Percentiles rank a stretch among this genome's conserved stretches.
phyloP scores from a whole-genome alignment of 106 monocot genomes.

The Apostasia shenzhenica region DNA sequence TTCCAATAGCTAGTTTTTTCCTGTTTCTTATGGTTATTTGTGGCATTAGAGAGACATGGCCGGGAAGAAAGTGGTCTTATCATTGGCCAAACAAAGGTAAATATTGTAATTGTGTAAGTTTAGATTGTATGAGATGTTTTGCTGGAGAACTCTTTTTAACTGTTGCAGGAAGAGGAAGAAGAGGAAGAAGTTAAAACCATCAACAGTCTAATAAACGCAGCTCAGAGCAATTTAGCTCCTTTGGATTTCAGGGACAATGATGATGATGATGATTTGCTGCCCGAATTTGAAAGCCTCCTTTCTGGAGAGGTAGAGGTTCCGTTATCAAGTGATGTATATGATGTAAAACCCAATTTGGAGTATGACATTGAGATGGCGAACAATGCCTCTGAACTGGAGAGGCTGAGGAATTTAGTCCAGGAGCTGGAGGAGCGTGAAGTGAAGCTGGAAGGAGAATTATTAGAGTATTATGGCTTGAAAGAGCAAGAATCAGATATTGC shows the following conservation, averaged over 20 bases:
- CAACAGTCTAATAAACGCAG: constrained; percentile 32
- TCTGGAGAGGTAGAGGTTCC: constrained; percentile 70
- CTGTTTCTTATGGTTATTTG: not conserved
- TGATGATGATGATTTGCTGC: constrained; percentile 50
- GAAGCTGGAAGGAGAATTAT: constrained; percentile 83
- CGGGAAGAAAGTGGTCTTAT: constrained; percentile 17
- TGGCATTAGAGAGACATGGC: not conserved
- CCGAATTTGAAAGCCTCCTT: constrained; percentile 70
- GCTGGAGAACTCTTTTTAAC: not conserved
- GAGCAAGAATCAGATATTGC: constrained; percentile 73
- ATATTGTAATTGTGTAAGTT: not conserved
- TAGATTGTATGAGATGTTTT: not conserved
- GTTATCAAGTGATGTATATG: constrained; percentile 39
- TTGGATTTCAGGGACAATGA: constrained; percentile 21
- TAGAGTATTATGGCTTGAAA: constrained; percentile 92
- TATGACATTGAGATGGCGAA: constrained; percentile 58
- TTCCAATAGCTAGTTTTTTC: not conserved
- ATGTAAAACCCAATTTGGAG: constrained; percentile 23
- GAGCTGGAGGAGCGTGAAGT: constrained; percentile 87
- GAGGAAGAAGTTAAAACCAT: constrained; percentile 85
- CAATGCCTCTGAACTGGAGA: constrained; percentile 57
- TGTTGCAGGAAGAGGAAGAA: constrained; percentile 35
- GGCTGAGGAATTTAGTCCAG: constrained; percentile 49
- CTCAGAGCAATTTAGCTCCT: constrained; percentile 10
- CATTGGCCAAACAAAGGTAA: constrained; percentile 12